Conservation (phyloP, 2,329 filamentous ascomycete genomes). For the Ambrosiella cleistominuta region DNA sequence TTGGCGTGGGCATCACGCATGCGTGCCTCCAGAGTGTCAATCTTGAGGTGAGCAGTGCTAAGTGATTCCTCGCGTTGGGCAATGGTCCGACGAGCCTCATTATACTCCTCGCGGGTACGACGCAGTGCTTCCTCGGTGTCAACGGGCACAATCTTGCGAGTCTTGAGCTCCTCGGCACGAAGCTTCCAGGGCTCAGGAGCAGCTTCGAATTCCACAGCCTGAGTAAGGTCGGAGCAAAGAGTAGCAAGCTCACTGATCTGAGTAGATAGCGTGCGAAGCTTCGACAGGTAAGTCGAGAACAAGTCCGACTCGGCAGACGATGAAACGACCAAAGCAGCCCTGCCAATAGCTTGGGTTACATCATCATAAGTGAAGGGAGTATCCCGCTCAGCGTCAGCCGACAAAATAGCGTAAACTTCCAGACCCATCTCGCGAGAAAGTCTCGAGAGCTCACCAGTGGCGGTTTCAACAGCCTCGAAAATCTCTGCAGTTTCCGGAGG, state of each 20-base stretch:
- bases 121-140: conserved; percentile 76
- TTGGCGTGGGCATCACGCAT: conserved; percentile 73
- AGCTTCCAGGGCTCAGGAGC: conserved; percentile 65
- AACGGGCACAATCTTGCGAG: conserved; percentile 61
- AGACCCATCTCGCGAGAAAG: conserved; percentile 51
- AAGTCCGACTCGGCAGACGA: conserved; percentile 45
- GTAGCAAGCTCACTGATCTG: conserved; percentile 54
- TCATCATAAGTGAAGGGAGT: conserved; percentile 51
- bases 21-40: conserved; percentile 76
- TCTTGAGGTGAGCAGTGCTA: conserved; percentile 77
- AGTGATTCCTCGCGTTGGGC: conserved; percentile 63
- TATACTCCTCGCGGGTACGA: conserved; percentile 61
- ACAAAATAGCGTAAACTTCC: conserved; percentile 45
- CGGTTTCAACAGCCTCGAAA: conserved; percentile 53
- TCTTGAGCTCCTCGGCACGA: conserved; percentile 63
- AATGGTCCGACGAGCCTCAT: conserved; percentile 55
- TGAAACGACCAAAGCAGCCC: conserved; percentile 26
- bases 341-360: conserved; percentile 44
- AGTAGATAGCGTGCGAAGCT: conserved; percentile 45
- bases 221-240: conserved; percentile 51
- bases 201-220: conserved; percentile 64
- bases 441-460: conserved; percentile 45
- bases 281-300: conserved; percentile 49
- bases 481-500: conserved; percentile 46
- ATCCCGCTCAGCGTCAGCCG: conserved; percentile 49